Conservation (phyloP, 2,329 filamentous ascomycete species). For the Aspergillus pseudoviridinutans region DNA sequence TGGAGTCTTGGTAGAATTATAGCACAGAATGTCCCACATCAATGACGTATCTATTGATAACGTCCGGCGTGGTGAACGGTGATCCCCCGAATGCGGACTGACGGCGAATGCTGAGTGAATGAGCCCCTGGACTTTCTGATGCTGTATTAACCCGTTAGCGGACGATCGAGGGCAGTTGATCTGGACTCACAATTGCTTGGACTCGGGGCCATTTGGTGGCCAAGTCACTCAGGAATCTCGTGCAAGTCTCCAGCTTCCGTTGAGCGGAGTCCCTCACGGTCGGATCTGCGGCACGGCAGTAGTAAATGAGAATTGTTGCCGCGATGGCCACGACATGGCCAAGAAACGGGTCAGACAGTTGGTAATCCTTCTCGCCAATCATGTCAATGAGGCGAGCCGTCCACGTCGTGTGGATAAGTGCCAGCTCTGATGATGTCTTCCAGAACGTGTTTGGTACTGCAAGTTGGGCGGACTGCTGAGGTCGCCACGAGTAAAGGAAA, state of each 20-base stretch:
- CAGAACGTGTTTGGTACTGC: not conserved
- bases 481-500: constrained; percentile 15
- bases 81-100: not conserved
- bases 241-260: not conserved
- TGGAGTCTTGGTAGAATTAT: not conserved
- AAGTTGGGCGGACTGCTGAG: not conserved
- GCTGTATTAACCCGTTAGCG: not conserved
- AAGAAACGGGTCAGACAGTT: not conserved
- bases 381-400: not conserved
- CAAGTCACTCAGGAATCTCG: not conserved
- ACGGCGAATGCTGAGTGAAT: not conserved
- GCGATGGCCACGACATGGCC: not conserved
- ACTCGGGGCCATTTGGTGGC: not conserved
- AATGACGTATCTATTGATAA: not conserved
- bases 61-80: not conserved
- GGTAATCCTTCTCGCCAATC: not conserved
- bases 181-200: not conserved
- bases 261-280: not conserved
- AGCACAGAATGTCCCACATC: not conserved
- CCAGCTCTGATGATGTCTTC: not conserved
- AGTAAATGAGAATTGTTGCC: not conserved
- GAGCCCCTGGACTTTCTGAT: not conserved
- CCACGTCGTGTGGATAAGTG: not conserved
- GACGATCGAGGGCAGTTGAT: not conserved
- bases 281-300: not conserved